Conservation (phyloP, 495 filamentous ascomycete genomes). For the Penicillium ucsense region DNA sequence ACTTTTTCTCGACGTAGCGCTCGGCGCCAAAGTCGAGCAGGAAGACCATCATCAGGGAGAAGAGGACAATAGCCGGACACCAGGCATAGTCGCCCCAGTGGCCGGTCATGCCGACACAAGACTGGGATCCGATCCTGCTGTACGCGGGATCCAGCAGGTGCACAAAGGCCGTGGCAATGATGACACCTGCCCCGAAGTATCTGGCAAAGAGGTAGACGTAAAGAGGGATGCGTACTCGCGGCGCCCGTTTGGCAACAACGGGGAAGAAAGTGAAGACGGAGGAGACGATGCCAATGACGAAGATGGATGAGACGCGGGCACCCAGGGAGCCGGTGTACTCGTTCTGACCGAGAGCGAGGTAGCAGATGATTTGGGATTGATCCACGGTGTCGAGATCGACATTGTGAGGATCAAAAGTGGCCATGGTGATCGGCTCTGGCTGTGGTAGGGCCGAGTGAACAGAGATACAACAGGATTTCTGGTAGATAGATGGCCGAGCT, state of each 20-base stretch:
- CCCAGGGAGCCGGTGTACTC: slow-evolving; percentile 37
- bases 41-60: slow-evolving; percentile 28
- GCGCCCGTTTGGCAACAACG: slow-evolving; percentile 47
- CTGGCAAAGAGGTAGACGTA: slow-evolving; percentile 64
- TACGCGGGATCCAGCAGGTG: slow-evolving; percentile 47
- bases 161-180: slow-evolving; percentile 62
- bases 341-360: slow-evolving; percentile 23
- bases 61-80: slow-evolving; percentile 32
- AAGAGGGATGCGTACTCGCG: slow-evolving; percentile 48
- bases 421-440: slow-evolving; percentile 7
- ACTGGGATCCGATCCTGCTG: slow-evolving; percentile 37
- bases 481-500: too few species aligned
- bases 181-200: slow-evolving; percentile 65
- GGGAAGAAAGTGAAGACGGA: slow-evolving; percentile 50
- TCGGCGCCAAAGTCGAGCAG: slow-evolving; percentile 38
- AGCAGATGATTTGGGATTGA: slow-evolving; percentile 25
- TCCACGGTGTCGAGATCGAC: slow-evolving; percentile 31
- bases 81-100: slow-evolving; percentile 38
- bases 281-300: slow-evolving; percentile 35
- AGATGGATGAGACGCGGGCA: slow-evolving; percentile 34
- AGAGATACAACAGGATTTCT: too few species aligned
- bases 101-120: slow-evolving; percentile 47
- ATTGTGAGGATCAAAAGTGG: slow-evolving; percentile 26
- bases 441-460: neutral
- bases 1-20: slow-evolving; percentile 43